These are phyloP conservation scores for Cryptomeria japonica DNA, from an alignment of 75 land plant genomes.

Conservation along the genomic window DNA sequence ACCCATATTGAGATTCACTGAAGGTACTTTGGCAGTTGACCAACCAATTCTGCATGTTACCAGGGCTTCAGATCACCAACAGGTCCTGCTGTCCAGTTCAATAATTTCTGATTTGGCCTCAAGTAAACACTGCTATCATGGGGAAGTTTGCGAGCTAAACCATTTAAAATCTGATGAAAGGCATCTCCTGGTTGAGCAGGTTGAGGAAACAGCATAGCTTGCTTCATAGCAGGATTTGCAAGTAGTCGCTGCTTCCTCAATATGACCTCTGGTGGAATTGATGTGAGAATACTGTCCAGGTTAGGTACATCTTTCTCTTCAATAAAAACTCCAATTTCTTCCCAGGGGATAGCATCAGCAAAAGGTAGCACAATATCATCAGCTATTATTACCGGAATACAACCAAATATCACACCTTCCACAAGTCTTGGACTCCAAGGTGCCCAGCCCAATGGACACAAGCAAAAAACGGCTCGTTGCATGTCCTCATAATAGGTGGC, in stretches of 20 bases:
- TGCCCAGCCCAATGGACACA: constrained; percentile 94
- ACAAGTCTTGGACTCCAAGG: constrained; percentile 93
- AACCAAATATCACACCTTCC: constrained; percentile 84
- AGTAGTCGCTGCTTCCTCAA: constrained; percentile 80
- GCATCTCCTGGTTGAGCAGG: constrained; percentile 91
- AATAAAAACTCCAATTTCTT: constrained; percentile 85
- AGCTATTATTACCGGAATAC: constrained; percentile 90
- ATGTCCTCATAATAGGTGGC: constrained; percentile 88
- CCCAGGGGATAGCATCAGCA: constrained; percentile 94
- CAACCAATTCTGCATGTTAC: constrained; percentile 22
- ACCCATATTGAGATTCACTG: background rate
- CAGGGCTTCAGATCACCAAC: constrained; percentile 77
- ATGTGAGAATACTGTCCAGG: constrained; percentile 78
- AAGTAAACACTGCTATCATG: constrained; percentile 58
- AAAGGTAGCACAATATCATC: constrained; percentile 89
- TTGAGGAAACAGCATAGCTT: constrained; percentile 87
- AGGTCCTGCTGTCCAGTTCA: constrained; percentile 87
- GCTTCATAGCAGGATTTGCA: constrained; percentile 88
- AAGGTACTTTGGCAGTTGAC: background rate
- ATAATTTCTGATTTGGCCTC: constrained; percentile 46
- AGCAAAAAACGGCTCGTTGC: constrained; percentile 82
- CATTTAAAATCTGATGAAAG: constrained; percentile 87
- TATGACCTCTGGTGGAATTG: constrained; percentile 65
- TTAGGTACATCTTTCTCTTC: constrained; percentile 82
- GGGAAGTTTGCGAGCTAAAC: constrained; percentile 84